Evolutionary conservation across 805 yeast species (phyloP).

Genomic region (Maudiozyma barnettii): DNA sequence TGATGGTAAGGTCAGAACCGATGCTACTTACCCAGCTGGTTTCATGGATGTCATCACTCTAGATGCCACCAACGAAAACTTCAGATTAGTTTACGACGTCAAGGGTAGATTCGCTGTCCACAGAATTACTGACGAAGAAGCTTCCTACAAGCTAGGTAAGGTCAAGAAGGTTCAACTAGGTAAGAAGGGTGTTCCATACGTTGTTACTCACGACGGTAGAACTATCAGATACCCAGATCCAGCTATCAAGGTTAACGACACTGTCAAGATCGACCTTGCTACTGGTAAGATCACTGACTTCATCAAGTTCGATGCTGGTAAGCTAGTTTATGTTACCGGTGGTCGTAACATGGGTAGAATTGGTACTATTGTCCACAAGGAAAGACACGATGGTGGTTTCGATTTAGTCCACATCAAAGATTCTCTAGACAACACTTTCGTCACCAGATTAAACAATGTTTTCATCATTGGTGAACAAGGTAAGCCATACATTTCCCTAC

Average conservation of each 20-base stretch:
- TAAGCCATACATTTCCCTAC: constrained; percentile 89
- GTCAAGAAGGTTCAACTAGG: constrained; percentile 98
- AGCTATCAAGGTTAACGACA: constrained; percentile 90
- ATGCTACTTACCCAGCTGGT: constrained; percentile 97
- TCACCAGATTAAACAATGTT: constrained; percentile 88
- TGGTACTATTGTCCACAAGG: constrained; percentile 93
- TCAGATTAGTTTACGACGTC: constrained; percentile 96
- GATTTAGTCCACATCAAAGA: constrained; percentile 96
- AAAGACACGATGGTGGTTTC: constrained; percentile 97
- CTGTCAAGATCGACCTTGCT: constrained; percentile 93
- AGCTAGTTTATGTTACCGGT: constrained; percentile 88
- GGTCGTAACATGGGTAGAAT: constrained; percentile 98
- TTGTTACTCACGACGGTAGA: constrained; percentile 99
- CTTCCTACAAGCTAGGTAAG: constrained; percentile 94
- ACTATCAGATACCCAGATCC: constrained; percentile 99
- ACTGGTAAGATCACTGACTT: constrained; percentile 87
- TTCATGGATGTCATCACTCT: constrained; percentile 97
- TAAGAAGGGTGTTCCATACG: constrained; percentile 96
- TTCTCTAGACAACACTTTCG: constrained; percentile 87
- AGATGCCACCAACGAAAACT: constrained; percentile 98
- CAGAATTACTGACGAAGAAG: constrained; percentile 99
- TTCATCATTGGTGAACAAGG: constrained; percentile 93
- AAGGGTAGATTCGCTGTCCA: constrained; percentile 99
- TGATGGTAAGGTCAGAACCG: constrained; percentile 99
- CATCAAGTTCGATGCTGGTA: constrained; percentile 89